Evolutionary conservation across 208 protist species (phyloP).

Genomic region (Tetramitus jugosus): DNA sequence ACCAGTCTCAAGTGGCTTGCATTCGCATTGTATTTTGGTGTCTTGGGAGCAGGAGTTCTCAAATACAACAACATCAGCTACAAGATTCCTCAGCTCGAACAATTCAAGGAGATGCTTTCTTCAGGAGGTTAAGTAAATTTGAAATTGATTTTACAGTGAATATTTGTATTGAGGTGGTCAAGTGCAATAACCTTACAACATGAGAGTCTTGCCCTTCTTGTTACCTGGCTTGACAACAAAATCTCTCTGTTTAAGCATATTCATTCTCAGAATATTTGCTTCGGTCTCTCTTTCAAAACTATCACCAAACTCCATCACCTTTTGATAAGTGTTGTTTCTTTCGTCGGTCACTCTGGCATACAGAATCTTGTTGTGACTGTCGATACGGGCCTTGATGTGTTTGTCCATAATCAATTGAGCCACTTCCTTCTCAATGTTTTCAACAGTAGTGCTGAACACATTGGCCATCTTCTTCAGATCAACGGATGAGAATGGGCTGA

Average conservation of each 20-base stretch:
- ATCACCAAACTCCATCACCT: constrained; percentile 41
- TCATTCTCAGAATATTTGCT: constrained; percentile 25
- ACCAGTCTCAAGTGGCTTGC: no score
- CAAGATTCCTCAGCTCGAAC: no score
- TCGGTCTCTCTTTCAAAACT: constrained; percentile 29
- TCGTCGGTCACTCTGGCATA: constrained; percentile 45
- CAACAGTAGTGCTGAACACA: constrained; percentile 51
- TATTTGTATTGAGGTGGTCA: no score
- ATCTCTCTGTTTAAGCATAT: constrained; percentile 22
- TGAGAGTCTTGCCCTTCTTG: constrained; percentile 8
- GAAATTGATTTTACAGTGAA: no score
- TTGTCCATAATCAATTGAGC: constrained; percentile 53
- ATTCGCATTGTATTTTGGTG: no score
- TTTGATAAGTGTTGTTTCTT: constrained; percentile 46
- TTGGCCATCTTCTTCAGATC: constrained; percentile 56
- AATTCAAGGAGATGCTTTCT: no score
- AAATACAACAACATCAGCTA: no score
- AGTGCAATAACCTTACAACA: no score
- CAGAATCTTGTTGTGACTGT: constrained; percentile 59
- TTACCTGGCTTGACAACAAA: constrained; percentile 24
- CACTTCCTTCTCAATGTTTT: constrained; percentile 51
- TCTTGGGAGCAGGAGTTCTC: no score
- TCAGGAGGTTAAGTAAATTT: no score
- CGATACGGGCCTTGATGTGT: constrained; percentile 59
- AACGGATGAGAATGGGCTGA: constrained; percentile 54